phyloP scores from a whole-genome alignment of 345 rosid species.

The Populus pruinosa region DNA sequence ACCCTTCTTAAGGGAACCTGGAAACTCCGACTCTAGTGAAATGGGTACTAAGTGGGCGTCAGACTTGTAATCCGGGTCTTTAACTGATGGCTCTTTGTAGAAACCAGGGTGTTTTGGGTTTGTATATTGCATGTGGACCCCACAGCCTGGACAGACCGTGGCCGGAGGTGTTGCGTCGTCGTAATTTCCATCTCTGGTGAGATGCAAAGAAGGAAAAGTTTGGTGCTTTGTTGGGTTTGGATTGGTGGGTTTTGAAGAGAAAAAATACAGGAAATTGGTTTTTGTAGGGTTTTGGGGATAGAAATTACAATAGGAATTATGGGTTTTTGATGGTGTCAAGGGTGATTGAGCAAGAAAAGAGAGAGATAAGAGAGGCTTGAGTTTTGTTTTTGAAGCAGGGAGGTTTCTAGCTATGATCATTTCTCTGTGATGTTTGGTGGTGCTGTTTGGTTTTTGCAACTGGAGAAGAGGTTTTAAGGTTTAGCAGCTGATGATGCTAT shows the following conservation, averaged over 20 bases:
- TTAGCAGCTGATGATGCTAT: background rate
- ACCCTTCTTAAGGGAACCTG: slow-evolving; percentile 58
- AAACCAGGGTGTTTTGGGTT: slow-evolving; percentile 73
- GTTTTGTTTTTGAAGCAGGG: slow-evolving; percentile 40
- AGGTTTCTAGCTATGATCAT: slow-evolving; percentile 46
- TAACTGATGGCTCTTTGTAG: slow-evolving; percentile 53
- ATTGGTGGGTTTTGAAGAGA: slow-evolving; percentile 30
- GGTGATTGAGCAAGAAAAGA: slow-evolving; percentile 24
- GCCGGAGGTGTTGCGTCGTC: slow-evolving; percentile 48
- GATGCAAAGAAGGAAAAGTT: slow-evolving; percentile 18
- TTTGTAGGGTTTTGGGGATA: slow-evolving; percentile 7
- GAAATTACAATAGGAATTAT: background rate
- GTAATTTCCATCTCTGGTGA: slow-evolving; percentile 79
- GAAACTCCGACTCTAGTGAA: slow-evolving; percentile 55
- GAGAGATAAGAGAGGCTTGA: slow-evolving; percentile 36
- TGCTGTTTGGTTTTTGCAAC: background rate
- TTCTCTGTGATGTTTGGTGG: background rate
- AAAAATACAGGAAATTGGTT: slow-evolving; percentile 16
- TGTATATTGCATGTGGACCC: slow-evolving; percentile 73
- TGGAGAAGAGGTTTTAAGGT: slow-evolving; percentile 14
- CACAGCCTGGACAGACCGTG: slow-evolving; percentile 91
- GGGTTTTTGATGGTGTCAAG: background rate
- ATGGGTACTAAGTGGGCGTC: slow-evolving; percentile 43
- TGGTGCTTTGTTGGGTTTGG: slow-evolving; percentile 8
- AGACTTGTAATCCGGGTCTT: slow-evolving; percentile 28